Conservation (phyloP, 2,329 filamentous ascomycete species). For the Macrophomina phaseolina region DNA sequence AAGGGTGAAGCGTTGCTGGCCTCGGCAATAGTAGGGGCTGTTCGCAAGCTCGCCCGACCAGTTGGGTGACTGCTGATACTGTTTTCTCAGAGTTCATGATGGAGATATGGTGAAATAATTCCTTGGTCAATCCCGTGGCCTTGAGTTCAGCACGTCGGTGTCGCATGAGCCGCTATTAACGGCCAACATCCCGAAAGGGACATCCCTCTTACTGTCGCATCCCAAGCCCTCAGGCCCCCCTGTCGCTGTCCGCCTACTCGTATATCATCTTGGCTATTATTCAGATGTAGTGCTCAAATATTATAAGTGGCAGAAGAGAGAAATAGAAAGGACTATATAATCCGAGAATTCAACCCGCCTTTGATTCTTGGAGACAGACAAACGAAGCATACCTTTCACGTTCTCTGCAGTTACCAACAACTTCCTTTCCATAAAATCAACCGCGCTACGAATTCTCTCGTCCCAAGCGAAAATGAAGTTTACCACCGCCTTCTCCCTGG, state of each 20-base stretch:
- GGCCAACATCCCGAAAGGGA: neutral
- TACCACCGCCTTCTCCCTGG: neutral
- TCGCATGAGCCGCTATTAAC: neutral
- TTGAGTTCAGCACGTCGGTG: too few species aligned
- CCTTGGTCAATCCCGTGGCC: too few species aligned
- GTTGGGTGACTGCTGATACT: too few species aligned
- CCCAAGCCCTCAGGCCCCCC: neutral
- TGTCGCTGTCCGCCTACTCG: neutral
- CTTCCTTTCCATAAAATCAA: too few species aligned
- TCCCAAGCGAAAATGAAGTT: neutral
- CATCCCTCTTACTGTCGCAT: neutral
- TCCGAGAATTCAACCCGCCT: neutral
- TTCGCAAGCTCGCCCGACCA: too few species aligned
- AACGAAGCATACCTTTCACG: neutral
- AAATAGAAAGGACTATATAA: neutral
- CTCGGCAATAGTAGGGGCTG: too few species aligned
- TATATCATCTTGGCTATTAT: neutral
- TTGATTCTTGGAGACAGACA: neutral
- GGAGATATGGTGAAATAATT: too few species aligned
- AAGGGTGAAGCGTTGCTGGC: too few species aligned
- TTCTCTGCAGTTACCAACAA: too few species aligned
- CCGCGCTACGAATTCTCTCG: too few species aligned
- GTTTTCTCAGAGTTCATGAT: too few species aligned
- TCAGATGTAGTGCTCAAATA: neutral
- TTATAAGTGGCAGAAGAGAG: neutral